Conservation (phyloP, 1,284 basidiomycete genomes). For the Dichomitus squalens region DNA sequence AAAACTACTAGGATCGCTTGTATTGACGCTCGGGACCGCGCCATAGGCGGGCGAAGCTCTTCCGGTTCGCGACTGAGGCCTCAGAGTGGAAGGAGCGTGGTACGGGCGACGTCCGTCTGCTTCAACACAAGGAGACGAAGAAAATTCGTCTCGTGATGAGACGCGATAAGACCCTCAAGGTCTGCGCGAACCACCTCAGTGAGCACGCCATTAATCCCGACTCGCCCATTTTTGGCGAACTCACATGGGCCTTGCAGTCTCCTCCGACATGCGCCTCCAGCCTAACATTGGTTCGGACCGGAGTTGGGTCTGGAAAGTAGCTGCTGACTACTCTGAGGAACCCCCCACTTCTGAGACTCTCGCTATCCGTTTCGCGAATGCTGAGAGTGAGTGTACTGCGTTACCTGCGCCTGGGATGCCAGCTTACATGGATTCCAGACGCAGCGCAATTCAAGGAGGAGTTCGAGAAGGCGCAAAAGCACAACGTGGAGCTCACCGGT, state of each 20-base stretch:
- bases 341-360: constrained; percentile 92
- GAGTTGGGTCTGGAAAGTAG: constrained; percentile 99
- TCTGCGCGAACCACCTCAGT: constrained; percentile 98
- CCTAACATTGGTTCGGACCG: constrained; percentile 99
- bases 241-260: constrained; percentile 58
- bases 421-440: constrained; percentile 49
- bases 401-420: not conserved
- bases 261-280: constrained; percentile 90
- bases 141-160: constrained; percentile 98
- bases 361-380: constrained; percentile 97
- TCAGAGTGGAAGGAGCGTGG: constrained; percentile 98
- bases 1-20: constrained; percentile 24
- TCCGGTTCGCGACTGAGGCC: constrained; percentile 85
- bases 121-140: constrained; percentile 86
- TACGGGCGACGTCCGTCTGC: constrained; percentile 89
- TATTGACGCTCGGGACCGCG: constrained; percentile 14
- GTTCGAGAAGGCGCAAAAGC: constrained; percentile 84
- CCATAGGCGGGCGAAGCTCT: constrained; percentile 94
- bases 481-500: constrained; percentile 53
- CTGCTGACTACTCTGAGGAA: constrained; percentile 92
- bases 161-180: constrained; percentile 99
- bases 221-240: not conserved
- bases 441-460: constrained; percentile 85
- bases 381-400: constrained; percentile 76
- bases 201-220: constrained; percentile 39